phyloP scores from a whole-genome alignment of 768 basidiomycete genomes.

The Exidia glandulosa region DNA sequence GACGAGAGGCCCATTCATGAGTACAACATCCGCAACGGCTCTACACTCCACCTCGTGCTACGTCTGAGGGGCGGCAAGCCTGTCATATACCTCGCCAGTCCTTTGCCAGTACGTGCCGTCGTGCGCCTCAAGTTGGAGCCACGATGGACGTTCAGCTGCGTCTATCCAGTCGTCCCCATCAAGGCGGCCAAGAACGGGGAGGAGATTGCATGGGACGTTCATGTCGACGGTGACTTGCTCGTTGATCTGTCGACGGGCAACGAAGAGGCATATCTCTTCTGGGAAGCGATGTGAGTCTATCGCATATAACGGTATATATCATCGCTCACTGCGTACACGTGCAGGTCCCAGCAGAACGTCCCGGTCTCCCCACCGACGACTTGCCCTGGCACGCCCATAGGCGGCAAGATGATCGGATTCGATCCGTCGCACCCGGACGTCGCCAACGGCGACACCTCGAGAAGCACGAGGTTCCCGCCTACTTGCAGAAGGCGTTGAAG shows the following conservation, averaged over 20 bases:
- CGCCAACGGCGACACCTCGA: constrained; percentile 21
- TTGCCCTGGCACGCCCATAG: background rate
- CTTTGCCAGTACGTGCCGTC: no score
- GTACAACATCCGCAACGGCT: background rate
- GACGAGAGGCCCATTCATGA: constrained; percentile 69
- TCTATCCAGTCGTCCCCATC: constrained; percentile 23
- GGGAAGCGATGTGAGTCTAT: constrained; percentile 17
- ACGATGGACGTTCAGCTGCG: constrained; percentile 23
- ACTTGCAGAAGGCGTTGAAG: constrained; percentile 24
- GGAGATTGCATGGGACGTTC: constrained; percentile 25
- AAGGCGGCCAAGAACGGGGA: background rate
- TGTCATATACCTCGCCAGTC: constrained; percentile 18
- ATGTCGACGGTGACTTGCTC: constrained; percentile 17
- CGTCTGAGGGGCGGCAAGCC: constrained; percentile 18
- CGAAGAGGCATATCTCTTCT: constrained; percentile 26
- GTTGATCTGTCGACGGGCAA: constrained; percentile 18
- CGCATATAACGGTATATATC: background rate
- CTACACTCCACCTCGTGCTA: background rate
- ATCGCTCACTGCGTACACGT: background rate
- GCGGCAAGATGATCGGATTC: constrained; percentile 2
- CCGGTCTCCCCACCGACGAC: background rate
- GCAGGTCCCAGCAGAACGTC: background rate
- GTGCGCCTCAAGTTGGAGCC: no score
- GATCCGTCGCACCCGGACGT: background rate
- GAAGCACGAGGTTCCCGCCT: constrained; percentile 18